Evolutionary conservation across 345 rosid species (phyloP).

Genomic region (Syzygium aqueum): DNA sequence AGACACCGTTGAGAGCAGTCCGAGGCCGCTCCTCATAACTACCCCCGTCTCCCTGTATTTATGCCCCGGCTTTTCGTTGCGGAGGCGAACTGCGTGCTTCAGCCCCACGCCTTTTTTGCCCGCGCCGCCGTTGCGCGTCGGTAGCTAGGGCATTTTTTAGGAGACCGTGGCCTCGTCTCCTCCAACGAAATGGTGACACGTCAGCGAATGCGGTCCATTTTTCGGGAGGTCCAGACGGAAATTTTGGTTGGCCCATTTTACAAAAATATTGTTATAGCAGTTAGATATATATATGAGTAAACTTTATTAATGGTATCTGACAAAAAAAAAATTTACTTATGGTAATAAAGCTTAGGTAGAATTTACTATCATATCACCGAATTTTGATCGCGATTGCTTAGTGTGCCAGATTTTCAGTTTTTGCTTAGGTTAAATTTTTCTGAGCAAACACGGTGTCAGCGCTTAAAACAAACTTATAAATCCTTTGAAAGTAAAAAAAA

Average conservation of each 20-base stretch:
- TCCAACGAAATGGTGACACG: neutral
- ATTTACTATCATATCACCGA: neutral
- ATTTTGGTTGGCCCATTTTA: neutral
- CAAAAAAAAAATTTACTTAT: no score
- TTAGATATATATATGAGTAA: neutral
- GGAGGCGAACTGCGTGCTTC: neutral
- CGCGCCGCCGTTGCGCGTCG: neutral
- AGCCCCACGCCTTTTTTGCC: neutral
- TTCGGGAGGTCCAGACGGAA: neutral
- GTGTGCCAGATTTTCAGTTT: accelerated
- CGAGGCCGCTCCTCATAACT: constrained; percentile 23
- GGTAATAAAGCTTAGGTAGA: neutral
- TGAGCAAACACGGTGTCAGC: accelerated
- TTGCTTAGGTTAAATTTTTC: neutral
- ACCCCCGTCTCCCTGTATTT: neutral
- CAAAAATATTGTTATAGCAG: neutral
- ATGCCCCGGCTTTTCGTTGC: neutral
- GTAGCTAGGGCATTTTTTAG: neutral
- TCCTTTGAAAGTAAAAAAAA: accelerated
- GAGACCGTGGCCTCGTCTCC: neutral
- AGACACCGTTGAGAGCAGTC: constrained; percentile 23
- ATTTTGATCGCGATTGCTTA: neutral
- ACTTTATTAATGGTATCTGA: neutral
- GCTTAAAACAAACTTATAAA: neutral
- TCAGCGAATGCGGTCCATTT: neutral